phyloP scores from a whole-genome alignment of 2,329 filamentous ascomycete genomes.

The Aspergillus flavus region DNA sequence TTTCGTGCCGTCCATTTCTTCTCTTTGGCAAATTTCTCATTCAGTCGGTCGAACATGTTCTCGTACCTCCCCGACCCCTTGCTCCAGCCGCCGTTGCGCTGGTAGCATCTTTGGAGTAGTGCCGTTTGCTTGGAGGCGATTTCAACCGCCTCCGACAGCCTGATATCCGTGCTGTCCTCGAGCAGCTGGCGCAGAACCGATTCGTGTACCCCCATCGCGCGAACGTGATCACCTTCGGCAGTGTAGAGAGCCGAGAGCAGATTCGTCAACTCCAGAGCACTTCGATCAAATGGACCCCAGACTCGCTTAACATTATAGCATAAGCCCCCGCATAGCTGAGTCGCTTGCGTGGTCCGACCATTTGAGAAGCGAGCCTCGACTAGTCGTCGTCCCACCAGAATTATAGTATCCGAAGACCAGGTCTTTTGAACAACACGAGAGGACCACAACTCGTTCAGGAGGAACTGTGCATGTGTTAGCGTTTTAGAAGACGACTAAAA shows the following conservation, averaged over 20 bases:
- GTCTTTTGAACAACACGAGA: constrained; percentile 8
- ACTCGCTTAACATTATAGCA: constrained; percentile 8
- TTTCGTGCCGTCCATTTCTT: neutral
- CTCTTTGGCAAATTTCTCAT: constrained; percentile 5
- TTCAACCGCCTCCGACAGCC: neutral
- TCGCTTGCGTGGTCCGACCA: constrained; percentile 1
- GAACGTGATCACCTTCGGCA: neutral
- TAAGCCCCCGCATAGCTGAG: constrained; percentile 1
- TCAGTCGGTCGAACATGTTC: neutral
- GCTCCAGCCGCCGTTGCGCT: constrained; percentile 4
- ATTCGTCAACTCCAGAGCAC: constrained; percentile 3
- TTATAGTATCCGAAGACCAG: constrained; percentile 9
- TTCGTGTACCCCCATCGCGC: constrained; percentile 7
- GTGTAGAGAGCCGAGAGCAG: constrained; percentile 5
- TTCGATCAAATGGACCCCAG: constrained; percentile 5
- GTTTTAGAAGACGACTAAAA: too few relatives aligned
- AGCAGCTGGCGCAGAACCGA: constrained; percentile 3
- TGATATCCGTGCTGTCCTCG: neutral
- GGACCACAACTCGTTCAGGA: constrained; percentile 3
- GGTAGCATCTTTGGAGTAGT: neutral
- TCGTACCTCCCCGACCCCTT: neutral
- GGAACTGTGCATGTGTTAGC: neutral
- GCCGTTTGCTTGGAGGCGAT: neutral
- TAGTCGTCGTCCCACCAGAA: constrained; percentile 4
- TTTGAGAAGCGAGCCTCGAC: constrained; percentile 8